Evolutionary conservation across 2,329 filamentous ascomycete species (phyloP), one percentile per base, ranked within the genome.

Genomic region (Drechslera avenae): DNA sequence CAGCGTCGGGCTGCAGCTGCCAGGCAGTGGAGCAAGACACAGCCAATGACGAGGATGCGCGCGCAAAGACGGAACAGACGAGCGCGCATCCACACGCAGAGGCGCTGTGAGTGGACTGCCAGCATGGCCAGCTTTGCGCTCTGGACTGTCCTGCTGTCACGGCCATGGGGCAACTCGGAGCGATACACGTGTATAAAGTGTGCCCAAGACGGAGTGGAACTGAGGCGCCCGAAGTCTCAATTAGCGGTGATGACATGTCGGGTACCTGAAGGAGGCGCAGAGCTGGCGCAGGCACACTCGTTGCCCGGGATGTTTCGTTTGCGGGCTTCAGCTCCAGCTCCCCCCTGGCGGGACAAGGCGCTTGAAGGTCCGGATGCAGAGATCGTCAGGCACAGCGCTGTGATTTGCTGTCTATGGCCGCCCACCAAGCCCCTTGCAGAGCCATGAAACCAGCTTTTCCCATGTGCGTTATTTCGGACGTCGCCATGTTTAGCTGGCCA

Each of bases 381-480:
- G 67, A 69, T 71, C 68, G 51, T 55, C 56, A 56, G 57, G 55
- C 18, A 54, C 52, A 19, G 45, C 28, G 37, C 39, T 35, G 43
- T 54, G 40, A 66, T 66, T 68, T 52, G 67, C 62, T 58, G 54
- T 46, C 42, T 23, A 42, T 43, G 43, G 16, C 40, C 44, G 47
- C 52, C 47, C 14, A 34, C 48, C 33, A 33, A 54, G 52, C 65
- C 56, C 54, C 54, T 67, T 65, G 55, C 57, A 59, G 65, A 50
- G 32, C 41, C 23, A 39, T 69, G 65, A 71, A 68, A 69, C 66
- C 30, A 62, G 62, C 54, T 39, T 21, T 50, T 18, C 46, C 17
- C 21, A 31, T 52, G 55, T 37, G 55, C 43, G 36, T 48, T 51
- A 52, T 52, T 55, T 51, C 34, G 33, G 33, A 40, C 43, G 44